These are phyloP conservation scores for Phanerochaete sordida DNA, from an alignment of 768 basidiomycete genomes.

Conservation along the genomic window DNA sequence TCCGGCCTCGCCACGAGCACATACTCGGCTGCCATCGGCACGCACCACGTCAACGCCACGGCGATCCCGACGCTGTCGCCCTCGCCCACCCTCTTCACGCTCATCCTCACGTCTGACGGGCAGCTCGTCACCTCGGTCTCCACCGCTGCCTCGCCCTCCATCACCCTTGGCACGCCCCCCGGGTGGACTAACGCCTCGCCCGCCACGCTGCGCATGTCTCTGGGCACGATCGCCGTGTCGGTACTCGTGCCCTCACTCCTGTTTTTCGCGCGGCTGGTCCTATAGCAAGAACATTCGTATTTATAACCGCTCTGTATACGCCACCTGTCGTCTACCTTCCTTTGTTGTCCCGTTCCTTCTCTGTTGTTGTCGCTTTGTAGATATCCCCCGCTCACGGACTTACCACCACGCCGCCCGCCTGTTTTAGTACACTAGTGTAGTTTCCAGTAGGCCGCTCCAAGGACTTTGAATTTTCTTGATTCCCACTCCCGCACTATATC, in stretches of 20 bases:
- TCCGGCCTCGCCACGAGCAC: slow-evolving; percentile 71
- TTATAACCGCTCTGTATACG: not conserved
- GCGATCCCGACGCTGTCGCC: slow-evolving; percentile 57
- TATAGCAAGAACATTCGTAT: not conserved
- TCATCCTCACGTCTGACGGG: slow-evolving; percentile 55
- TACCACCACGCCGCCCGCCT: not conserved
- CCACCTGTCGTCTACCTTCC: not conserved
- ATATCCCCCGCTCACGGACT: no score
- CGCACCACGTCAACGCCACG: slow-evolving; percentile 40
- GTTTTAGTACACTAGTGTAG: not conserved
- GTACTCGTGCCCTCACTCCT: not conserved
- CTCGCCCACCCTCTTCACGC: slow-evolving; percentile 47
- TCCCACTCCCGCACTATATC: not conserved
- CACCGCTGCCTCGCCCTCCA: slow-evolving; percentile 39
- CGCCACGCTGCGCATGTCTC: not conserved
- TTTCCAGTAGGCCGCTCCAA: not conserved
- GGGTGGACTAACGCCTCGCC: slow-evolving; percentile 38
- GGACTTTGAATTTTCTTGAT: slow-evolving; percentile 2
- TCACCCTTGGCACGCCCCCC: slow-evolving; percentile 63
- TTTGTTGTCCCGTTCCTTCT: not conserved
- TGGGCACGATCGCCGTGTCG: not conserved
- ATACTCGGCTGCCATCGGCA: slow-evolving; percentile 56
- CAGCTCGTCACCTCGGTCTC: slow-evolving; percentile 51
- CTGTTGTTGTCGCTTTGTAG: not conserved
- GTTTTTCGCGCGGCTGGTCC: slow-evolving; percentile 1